Evolutionary conservation across 2,329 filamentous ascomycete genomes (phyloP).

Genomic region (Helotiales sp.): DNA sequence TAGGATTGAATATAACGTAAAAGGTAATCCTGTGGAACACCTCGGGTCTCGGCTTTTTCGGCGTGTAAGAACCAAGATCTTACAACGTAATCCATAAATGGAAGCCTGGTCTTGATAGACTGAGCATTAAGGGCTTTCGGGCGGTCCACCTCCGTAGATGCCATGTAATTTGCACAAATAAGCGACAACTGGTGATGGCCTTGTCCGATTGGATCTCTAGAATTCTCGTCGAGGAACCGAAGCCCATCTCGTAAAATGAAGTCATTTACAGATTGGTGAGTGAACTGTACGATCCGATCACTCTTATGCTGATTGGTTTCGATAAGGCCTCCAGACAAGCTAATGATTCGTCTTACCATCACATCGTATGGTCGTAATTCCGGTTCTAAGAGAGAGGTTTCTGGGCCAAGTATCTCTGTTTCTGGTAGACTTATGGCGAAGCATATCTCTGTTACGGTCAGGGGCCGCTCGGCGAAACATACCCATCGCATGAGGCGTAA

Average conservation of each 20-base stretch:
- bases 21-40: not conserved
- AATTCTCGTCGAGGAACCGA: not conserved
- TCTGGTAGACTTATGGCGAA: not conserved
- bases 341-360: not conserved
- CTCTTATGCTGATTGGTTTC: conserved; percentile 1
- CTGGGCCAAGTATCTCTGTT: not conserved
- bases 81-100: not conserved
- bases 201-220: not conserved
- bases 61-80: not conserved
- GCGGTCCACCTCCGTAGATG: not conserved
- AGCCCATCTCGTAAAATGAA: conserved; percentile 25
- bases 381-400: not conserved
- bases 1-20: not conserved
- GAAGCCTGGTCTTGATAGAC: not conserved
- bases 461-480: not conserved
- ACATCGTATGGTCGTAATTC: not conserved
- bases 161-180: not conserved
- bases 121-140: not conserved
- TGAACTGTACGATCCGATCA: conserved; percentile 37
- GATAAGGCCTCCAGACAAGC: not conserved
- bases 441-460: not conserved
- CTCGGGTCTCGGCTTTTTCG: not conserved
- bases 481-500: not conserved
- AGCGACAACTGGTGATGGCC: not conserved
- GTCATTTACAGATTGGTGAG: conserved; percentile 39